Percentiles rank a stretch among this genome's conserved stretches.
These are phyloP conservation scores for Teunomyces funiuensis DNA, from an alignment of 805 yeast genomes.

Conservation along the genomic window DNA sequence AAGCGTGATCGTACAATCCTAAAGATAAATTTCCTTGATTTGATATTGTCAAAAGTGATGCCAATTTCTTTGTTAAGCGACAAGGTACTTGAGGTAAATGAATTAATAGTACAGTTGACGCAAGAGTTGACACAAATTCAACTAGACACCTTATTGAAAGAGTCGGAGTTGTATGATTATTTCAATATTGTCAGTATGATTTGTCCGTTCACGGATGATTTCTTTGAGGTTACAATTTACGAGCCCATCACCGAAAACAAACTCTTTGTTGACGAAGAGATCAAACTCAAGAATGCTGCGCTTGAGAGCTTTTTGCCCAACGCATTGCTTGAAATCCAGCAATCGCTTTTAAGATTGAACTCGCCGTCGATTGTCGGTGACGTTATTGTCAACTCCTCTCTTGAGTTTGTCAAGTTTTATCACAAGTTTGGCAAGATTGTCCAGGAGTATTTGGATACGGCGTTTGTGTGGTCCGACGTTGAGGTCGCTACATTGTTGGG, in stretches of 20 bases:
- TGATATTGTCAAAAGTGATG: slow-evolving; percentile 53
- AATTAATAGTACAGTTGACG: slow-evolving; percentile 34
- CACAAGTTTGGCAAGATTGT: slow-evolving; percentile 37
- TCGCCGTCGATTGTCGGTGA: slow-evolving; percentile 64
- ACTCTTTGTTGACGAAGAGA: slow-evolving; percentile 45
- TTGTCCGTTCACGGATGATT: slow-evolving; percentile 60
- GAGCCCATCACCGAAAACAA: slow-evolving; percentile 64
- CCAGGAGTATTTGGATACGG: slow-evolving; percentile 32
- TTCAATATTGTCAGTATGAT: slow-evolving; percentile 70
- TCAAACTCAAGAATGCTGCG: slow-evolving; percentile 43
- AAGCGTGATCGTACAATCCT: slow-evolving; percentile 43
- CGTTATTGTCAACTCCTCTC: slow-evolving; percentile 50
- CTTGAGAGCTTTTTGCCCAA: slow-evolving; percentile 56
- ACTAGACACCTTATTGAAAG: slow-evolving; percentile 46
- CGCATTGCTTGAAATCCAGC: slow-evolving; percentile 61
- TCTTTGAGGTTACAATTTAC: slow-evolving; percentile 61
- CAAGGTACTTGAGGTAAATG: slow-evolving; percentile 36
- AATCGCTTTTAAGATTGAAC: slow-evolving; percentile 54
- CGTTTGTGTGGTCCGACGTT: slow-evolving; percentile 52
- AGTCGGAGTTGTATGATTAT: slow-evolving; percentile 56
- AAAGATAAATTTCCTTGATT: slow-evolving; percentile 60
- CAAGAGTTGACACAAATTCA: slow-evolving; percentile 44
- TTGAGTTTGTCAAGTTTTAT: slow-evolving; percentile 50
- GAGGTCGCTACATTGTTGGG: slow-evolving; percentile 75
- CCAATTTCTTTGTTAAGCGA: slow-evolving; percentile 41